Evolutionary conservation across 768 basidiomycete genomes (phyloP), one percentile per base, ranked within the genome.

Genomic region (Mycena venus): DNA sequence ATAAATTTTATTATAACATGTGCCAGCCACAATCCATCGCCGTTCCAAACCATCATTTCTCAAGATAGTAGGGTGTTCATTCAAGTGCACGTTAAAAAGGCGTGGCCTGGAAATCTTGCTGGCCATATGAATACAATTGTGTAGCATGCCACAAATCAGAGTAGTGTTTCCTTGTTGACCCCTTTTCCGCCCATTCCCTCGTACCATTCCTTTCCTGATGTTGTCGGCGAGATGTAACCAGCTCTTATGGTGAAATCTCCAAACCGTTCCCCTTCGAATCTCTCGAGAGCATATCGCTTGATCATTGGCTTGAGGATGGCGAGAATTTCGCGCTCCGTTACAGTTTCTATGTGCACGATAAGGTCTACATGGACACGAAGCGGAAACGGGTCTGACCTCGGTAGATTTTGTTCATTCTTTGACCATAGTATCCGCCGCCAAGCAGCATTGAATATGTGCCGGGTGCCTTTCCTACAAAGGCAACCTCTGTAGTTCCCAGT

Each of bases 351-450:
- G 61, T n/a, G 44, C 32, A 53, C 19, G 10, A 61, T 66, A 31
- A 68, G 63, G 7, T 32, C 40, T 42, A 23, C 25, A n/a, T 3
- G 53, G 21, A 32, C 9, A 59, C 56, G 3, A 47, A 19, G 55
- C 66, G 49, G 44, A 51, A 47, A 47, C 51, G 19, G 14, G n/a
- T 78, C 84, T 7, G 72, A 93, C 94, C 94, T 84, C 96, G 89
- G 84, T 96, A 99, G 66, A 98, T 97, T 85, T 99, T 99, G 87
- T 98, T 98, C 78, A 99, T 86, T 40, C 98, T 90, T 82, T 99
- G 94, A 42, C 98, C 98, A 77, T 96, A 89, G 86, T 96, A 98
- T 1, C 97, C 97, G 67, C 98, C 98, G 47, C 98, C 98, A 38
- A 99, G 92, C 36, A 99, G 90, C 97, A 99, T 98, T 55, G 93